Evolutionary conservation across 495 filamentous ascomycete genomes (phyloP), one percentile per base, ranked within the genome.

Genomic region (Daldinia childiae): DNA sequence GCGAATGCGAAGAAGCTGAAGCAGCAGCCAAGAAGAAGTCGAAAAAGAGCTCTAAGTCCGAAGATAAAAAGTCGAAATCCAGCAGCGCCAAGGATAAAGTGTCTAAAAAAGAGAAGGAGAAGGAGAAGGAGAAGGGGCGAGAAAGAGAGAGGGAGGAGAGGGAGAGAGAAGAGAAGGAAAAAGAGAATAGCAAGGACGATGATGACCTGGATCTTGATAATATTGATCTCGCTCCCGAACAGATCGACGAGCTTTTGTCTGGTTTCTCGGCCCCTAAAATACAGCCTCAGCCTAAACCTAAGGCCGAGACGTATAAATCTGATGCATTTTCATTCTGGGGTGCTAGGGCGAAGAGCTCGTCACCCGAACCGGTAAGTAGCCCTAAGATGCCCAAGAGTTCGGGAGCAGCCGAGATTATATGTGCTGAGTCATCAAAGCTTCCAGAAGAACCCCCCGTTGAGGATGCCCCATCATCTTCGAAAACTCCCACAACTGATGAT

Each of bases 311-410:
- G 30, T 66, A 79, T 32, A 67, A 75, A 32, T 68, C 69, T n/a
- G 77, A 81, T 54, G 48, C 75, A 6, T 85, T 85, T 73, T 79
- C 82, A 60, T 84, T 84, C 74, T 86, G 83, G 83, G 80, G 82
- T 55, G 78, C 80, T 17, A 78, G 71, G 59, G 21, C 79, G 55
- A 81, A 81, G 54, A 79, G 76, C 68, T 52, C 75, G 59, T 61
- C 26, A 50, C 76, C 74, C 55, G 73, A 77, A 65, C 43, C 29
- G 50, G 67, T 75, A 76, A 71, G 73, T 55, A 71, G 36, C 21
- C 21, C 38, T 11, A 19, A 41, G 24, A 41, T 24, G 24, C 24
- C 56, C 39, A 55, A 66, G 43, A 71, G 34, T 57, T 72, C 56
- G 59, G 58, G 59, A 48, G 61, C 68, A 72, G 55, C 60, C 38